Evolutionary conservation across 2,329 filamentous ascomycete species (phyloP).

Genomic region (Alternaria gaisen): DNA sequence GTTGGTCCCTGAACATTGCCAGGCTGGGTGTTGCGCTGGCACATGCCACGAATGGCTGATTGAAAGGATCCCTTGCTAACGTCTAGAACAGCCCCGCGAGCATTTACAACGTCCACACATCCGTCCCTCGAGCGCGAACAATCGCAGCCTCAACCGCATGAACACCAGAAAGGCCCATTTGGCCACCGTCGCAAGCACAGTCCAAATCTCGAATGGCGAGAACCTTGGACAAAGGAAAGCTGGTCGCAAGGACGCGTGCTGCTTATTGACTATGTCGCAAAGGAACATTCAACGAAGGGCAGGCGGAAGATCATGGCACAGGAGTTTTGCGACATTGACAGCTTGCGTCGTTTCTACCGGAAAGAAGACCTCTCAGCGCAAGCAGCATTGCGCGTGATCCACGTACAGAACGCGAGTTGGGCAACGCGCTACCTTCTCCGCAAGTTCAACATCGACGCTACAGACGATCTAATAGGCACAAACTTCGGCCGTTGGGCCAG

Average conservation of each 20-base stretch:
- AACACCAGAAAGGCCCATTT: constrained; percentile 32
- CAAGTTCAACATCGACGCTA: constrained; percentile 63
- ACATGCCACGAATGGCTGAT: neutral
- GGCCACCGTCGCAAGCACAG: constrained; percentile 44
- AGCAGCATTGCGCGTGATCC: constrained; percentile 53
- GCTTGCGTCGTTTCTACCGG: constrained; percentile 56
- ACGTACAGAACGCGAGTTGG: constrained; percentile 64
- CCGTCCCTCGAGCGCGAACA: constrained; percentile 21
- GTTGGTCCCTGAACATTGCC: neutral
- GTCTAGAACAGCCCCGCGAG: constrained; percentile 24
- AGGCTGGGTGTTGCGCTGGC: neutral
- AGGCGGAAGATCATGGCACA: constrained; percentile 58
- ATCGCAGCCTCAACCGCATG: constrained; percentile 18
- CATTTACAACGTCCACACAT: constrained; percentile 24
- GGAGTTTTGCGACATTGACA: constrained; percentile 58
- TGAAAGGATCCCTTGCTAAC: constrained; percentile 9
- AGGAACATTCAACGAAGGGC: constrained; percentile 49
- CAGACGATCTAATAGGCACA: constrained; percentile 58
- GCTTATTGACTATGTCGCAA: constrained; percentile 60
- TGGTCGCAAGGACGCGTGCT: constrained; percentile 58
- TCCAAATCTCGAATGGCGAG: constrained; percentile 50
- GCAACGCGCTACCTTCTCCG: constrained; percentile 59
- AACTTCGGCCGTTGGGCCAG: constrained; percentile 60
- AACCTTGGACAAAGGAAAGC: constrained; percentile 48
- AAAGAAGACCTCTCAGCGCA: constrained; percentile 47